Evolutionary conservation across 257 asterid species (phyloP), one percentile per base, ranked within the genome.

Genomic region (Solanum clarkiae): DNA sequence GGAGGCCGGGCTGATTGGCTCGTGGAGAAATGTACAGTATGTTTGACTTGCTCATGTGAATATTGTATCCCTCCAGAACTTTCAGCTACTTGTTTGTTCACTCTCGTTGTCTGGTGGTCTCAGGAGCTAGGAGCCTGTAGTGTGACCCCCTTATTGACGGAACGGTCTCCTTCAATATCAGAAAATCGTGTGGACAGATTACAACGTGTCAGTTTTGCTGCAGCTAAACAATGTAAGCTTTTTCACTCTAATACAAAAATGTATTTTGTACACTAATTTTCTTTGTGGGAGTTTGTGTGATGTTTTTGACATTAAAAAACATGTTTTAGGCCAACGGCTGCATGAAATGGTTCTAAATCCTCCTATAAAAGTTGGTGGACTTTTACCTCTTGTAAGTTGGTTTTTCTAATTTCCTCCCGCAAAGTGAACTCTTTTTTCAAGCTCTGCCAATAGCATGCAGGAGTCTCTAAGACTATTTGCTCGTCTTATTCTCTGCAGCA

Each of bases 1-100:
- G 99, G 99, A 84, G 98, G 99, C 47, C 91, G 99, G n/a, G 96
- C 96, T 71, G 99, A 95, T 91, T 97, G 99, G 99, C 97, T 97
- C 13, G 96, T 94, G 72, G 99, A 97, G 92, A 97, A 97, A 94
- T 95, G 99, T 94, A 94, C 98, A 9, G 99, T 95, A 91, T 88
- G 93, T 87, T 80, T 87, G 72, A 69, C 85, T 88, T 81, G 85
- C 11, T 44, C 74, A 82, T 83, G 84, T 83, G 85, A 84, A 87
- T 83, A 62, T 47, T 54, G 47, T 84, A 56, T 40, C 14, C 24
- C 51, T 86, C 75, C 80, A 29, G 74, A 32, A 24, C 63, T 45
- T 84, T 54, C 24, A 47, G 40, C 49, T 80, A 15, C 75, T 40
- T 72, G 20, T 59, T 20, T 22, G 75, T 75, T 85, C 80, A 85